These are phyloP conservation scores for Citrullus amarus DNA, from an alignment of 306 rosid genomes.

Conservation along the genomic window DNA sequence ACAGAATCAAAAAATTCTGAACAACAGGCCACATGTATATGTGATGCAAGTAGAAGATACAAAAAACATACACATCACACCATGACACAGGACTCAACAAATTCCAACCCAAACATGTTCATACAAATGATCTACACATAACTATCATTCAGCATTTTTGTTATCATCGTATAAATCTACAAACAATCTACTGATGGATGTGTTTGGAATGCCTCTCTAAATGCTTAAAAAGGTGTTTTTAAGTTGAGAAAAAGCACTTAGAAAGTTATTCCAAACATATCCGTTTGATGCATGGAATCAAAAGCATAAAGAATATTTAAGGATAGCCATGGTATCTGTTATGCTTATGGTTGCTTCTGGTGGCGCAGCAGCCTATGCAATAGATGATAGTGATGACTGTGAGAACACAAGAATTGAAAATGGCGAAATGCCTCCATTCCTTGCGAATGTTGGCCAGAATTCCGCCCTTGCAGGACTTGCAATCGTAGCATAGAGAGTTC, in stretches of 20 bases:
- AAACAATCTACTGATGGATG: not conserved
- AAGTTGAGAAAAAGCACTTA: no score
- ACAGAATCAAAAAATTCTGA: not conserved
- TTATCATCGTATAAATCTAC: not conserved
- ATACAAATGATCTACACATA: not conserved
- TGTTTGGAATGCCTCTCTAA: no score
- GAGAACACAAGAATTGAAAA: slow-evolving; percentile 28
- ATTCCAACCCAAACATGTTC: not conserved
- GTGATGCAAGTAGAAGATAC: not conserved
- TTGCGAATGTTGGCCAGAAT: slow-evolving; percentile 50
- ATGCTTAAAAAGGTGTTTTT: no score
- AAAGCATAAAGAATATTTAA: slow-evolving; percentile 4
- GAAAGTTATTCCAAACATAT: no score
- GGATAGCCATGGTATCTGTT: slow-evolving; percentile 16
- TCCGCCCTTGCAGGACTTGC: slow-evolving; percentile 84
- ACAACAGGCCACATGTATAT: not conserved
- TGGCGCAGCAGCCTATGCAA: slow-evolving; percentile 63
- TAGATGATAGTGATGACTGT: slow-evolving; percentile 36
- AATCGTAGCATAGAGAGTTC: slow-evolving; percentile 47
- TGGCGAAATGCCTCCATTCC: slow-evolving; percentile 48
- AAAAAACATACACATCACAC: not conserved
- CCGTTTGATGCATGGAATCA: not conserved
- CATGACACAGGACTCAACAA: not conserved
- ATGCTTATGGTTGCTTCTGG: slow-evolving; percentile 26
- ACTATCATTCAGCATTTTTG: not conserved